These are phyloP conservation scores for Coemansia sp. DNA, from an alignment of 192 early-diverging fungal species.

Conservation along the genomic window DNA sequence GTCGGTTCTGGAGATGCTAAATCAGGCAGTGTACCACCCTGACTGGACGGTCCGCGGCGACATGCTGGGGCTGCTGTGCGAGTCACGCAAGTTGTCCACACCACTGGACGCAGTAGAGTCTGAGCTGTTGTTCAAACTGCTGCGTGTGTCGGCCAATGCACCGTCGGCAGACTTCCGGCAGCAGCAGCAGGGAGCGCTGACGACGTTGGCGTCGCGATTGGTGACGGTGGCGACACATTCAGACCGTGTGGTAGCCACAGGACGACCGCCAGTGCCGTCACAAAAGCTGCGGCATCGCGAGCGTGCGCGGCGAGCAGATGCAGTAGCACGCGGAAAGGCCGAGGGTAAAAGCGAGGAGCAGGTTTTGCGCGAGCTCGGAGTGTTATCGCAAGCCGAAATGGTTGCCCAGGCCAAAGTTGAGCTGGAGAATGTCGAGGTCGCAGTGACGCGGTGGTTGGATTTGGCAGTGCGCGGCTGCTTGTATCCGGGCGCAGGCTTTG, in stretches of 20 bases:
- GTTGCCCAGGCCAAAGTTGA: constrained; percentile 22
- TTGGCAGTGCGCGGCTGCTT: constrained; percentile 50
- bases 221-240: constrained; percentile 40
- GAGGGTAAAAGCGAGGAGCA: constrained; percentile 33
- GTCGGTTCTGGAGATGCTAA: constrained; percentile 46
- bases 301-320: constrained; percentile 27
- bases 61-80: constrained; percentile 78
- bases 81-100: constrained; percentile 66
- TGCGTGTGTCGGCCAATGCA: constrained; percentile 69
- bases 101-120: constrained; percentile 64
- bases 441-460: constrained; percentile 39
- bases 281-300: constrained; percentile 48
- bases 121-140: constrained; percentile 63
- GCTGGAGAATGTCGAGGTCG: constrained; percentile 13
- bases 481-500: constrained; percentile 52
- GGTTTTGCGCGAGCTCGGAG: constrained; percentile 41
- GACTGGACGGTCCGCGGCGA: constrained; percentile 75
- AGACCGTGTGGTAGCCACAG: constrained; percentile 33
- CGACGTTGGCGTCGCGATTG: constrained; percentile 64
- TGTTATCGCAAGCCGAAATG: constrained; percentile 38
- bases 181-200: constrained; percentile 62
- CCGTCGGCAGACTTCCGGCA: constrained; percentile 84
- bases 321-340: constrained; percentile 17
- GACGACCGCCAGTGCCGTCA: constrained; percentile 43
- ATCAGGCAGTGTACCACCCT: constrained; percentile 67